These are phyloP conservation scores for Serendipita vermifera DNA, from an alignment of 768 basidiomycete species.

Conservation along the genomic window DNA sequence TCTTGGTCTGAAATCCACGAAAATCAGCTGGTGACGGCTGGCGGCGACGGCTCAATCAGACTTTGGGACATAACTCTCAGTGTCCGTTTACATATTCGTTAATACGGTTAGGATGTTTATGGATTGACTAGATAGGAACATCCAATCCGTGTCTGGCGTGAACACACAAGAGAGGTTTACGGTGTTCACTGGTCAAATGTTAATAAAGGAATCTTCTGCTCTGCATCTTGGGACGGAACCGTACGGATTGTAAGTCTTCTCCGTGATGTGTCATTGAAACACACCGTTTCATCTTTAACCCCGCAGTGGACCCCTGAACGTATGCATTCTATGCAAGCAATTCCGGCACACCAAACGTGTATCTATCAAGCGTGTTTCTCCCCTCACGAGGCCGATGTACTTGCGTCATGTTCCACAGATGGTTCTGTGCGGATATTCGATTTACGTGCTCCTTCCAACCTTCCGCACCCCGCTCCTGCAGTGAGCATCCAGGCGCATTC, in stretches of 20 bases:
- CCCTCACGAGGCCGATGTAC: conserved; percentile 69
- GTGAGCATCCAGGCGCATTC: conserved; percentile 50
- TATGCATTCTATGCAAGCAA: conserved; percentile 71
- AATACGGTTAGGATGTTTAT: not conserved
- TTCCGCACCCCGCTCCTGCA: conserved; percentile 13
- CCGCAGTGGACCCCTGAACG: conserved; percentile 76
- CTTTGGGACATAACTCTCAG: conserved; percentile 84
- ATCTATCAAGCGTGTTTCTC: conserved; percentile 89
- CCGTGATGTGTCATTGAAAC: conserved; percentile 3
- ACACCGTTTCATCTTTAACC: not conserved
- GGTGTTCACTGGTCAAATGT: conserved; percentile 94
- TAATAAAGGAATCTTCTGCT: conserved; percentile 74
- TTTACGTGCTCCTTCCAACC: conserved; percentile 18
- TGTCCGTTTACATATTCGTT: conserved; percentile 31
- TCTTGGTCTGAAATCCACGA: conserved; percentile 95
- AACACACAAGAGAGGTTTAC: conserved; percentile 87
- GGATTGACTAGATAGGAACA: conserved; percentile 45
- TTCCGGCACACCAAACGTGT: conserved; percentile 41
- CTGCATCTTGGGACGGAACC: conserved; percentile 84
- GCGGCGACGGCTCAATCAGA: conserved; percentile 81
- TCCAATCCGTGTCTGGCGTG: conserved; percentile 86
- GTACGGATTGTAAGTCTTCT: conserved; percentile 62
- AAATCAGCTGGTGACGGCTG: conserved; percentile 80
- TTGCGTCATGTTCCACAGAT: conserved; percentile 79
- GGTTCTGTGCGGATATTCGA: conserved; percentile 80